Evolutionary conservation across 768 basidiomycete species (phyloP), one percentile per base, ranked within the genome.

Genomic region (Agaricus subrufescens): DNA sequence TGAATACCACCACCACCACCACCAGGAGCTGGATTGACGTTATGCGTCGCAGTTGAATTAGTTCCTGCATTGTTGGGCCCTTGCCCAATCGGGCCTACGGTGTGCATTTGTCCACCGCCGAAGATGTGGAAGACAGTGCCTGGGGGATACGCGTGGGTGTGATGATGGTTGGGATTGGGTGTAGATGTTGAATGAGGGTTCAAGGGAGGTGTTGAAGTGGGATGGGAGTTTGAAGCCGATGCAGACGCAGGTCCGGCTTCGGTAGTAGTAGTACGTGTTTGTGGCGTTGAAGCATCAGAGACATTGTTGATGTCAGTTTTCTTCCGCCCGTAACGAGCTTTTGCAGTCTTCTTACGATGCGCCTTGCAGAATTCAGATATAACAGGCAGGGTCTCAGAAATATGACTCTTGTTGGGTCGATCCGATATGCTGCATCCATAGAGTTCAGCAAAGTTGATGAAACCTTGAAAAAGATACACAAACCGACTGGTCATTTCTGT

Each of bases 401-500:
- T 68, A 57, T 82, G 71, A 9, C 62, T 63, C 60, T 83, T 87
- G 53, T 76, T 80, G 1, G 80, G 79, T 29, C 80, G 75, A 40
- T 86, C 83, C 4, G 69, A 65, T 1, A 87, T 56, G 44, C 86
- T 87, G 48, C 23, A 11, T 15, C 8, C 14, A 8, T 3, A 10
- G 26, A 50, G 46, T 45, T 50, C 14, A 52, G 43, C 46, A 14
- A 15, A 34, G 11, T 14, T 30, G 37, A 44, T 0, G 40, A 43
- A 49, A 29, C 38, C 5, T 34, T 34, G 27, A 19, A 11, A 54
- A 56, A 39, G 46, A 14, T 29, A 50, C 12, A 68, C 76, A 26
- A 50, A 84, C 86, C 79, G 74, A 40, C 58, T 60, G 1, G 75
- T 65, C 81, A 89, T 83, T 63, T 83, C 83, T 14, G 77, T 76